Base-by-base conservation (phyloP, 805 yeast species). In the Tetrapisispora iriomotensis region DNA sequence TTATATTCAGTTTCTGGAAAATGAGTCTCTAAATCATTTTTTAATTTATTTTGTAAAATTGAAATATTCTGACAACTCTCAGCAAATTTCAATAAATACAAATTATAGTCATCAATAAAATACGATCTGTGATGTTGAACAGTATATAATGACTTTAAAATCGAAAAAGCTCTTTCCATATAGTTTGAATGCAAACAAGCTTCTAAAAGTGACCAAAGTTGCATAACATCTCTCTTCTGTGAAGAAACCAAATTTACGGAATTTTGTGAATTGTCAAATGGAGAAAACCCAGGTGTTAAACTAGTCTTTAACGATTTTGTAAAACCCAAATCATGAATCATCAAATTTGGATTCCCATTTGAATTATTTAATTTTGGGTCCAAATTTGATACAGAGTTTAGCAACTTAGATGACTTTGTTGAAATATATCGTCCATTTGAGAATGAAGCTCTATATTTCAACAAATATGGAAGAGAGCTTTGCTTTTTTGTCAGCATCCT, bases 171-270 rank as follows among this genome's bases (percentile, higher is more conserved):
- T 51, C 95, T 68, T 18, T 70, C 72, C 48, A 70, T 73, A 53
- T 82, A 81, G 38, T 71, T 70, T 25, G 82, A 72, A 32, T 76
- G 74, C 24, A 86, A 53, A 47, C 88, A 79, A 0, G 92, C 90
- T 49, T 86, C 95, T 29, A 85, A 66, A 26, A 86, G 61, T 3
- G 88, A 74, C 77, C 88, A 86, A 15, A 81, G 66, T 49, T 80
- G 80, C 38, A 69, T 65, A n/a, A 74, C 71, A 45, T 76, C 80
- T 52, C 71, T 73, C 6, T 81, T 55, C 32, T 49, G 49, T 8
- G 41, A 32, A 20, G 47, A 46, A 12, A 38, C 29, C 18, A 29
- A 31, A 18, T 43, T 42, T 2, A 44, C 44, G 3, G 48, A 39
- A 2, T 52, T 47, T 5, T 46, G 53, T 3, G 60, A 48, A 36